Percentiles rank a stretch among this genome's conserved stretches.
phyloP scores from a whole-genome alignment of 345 rosid species.

The Atalantia buxifolia region DNA sequence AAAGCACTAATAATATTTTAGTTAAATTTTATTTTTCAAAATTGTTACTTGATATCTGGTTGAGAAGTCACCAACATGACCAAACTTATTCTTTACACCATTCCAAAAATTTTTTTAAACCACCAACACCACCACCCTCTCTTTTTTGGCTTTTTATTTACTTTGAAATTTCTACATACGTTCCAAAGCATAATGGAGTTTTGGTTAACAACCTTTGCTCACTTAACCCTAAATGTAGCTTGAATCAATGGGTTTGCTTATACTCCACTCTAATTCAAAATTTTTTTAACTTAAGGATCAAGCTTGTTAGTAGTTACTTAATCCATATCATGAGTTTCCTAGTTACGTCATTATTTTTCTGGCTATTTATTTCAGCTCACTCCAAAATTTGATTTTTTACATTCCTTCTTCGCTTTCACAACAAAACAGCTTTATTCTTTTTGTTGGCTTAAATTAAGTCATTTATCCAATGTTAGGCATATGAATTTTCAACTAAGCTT shows the following conservation, averaged over 20 bases:
- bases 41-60: not conserved
- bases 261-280: constrained; percentile 24
- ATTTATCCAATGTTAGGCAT: not conserved
- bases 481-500: not conserved
- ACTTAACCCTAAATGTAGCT: not conserved
- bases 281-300: constrained; percentile 11
- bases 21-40: not conserved
- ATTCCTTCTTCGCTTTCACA: not conserved
- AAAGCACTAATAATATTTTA: too few species aligned
- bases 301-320: constrained; percentile 23
- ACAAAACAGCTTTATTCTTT: not conserved
- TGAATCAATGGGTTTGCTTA: constrained; percentile 27
- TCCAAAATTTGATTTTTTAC: not conserved
- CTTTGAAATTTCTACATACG: not conserved
- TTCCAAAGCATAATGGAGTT: not conserved
- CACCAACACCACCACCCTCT: not conserved
- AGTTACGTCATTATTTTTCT: constrained; percentile 17
- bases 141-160: not conserved
- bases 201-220: not conserved
- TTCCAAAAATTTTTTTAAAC: not conserved
- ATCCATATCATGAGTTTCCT: constrained; percentile 16
- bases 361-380: constrained; percentile 9
- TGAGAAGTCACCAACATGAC: not conserved
- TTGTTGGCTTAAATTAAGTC: not conserved
- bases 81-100: not conserved